These are phyloP conservation scores for Thecaphora thlaspeos DNA, from an alignment of 1,284 basidiomycete genomes.

Conservation along the genomic window DNA sequence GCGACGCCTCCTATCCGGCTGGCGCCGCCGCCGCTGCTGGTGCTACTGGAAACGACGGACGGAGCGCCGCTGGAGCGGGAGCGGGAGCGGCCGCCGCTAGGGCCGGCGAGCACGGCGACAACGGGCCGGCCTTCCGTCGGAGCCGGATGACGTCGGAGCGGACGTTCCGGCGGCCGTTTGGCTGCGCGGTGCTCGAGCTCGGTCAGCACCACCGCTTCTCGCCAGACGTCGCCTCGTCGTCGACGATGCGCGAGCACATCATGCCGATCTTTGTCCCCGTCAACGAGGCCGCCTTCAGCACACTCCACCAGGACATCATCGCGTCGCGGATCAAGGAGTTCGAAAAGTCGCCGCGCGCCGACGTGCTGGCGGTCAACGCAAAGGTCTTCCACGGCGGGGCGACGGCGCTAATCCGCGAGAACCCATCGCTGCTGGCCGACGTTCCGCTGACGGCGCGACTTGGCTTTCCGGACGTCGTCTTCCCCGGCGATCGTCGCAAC, in stretches of 20 bases:
- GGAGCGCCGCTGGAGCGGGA: too few species aligned
- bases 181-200: slow-evolving; percentile 86
- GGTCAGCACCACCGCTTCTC: slow-evolving; percentile 66
- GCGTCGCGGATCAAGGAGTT: slow-evolving; percentile 75
- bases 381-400: slow-evolving; percentile 83
- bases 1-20: slow-evolving; percentile 2
- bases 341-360: slow-evolving; percentile 81
- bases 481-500: slow-evolving; percentile 86
- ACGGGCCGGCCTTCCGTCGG: slow-evolving; percentile 16
- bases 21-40: too few species aligned
- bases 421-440: slow-evolving; percentile 80
- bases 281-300: slow-evolving; percentile 83
- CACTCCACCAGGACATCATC: slow-evolving; percentile 92
- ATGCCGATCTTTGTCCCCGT: slow-evolving; percentile 84
- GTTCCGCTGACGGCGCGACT: slow-evolving; percentile 79
- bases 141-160: slow-evolving; percentile 42
- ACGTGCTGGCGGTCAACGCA: slow-evolving; percentile 81
- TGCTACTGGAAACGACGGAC: too few species aligned
- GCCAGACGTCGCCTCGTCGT: slow-evolving; percentile 61
- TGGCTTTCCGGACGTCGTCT: slow-evolving; percentile 95
- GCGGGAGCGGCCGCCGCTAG: too few species aligned
- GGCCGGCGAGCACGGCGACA: neutral
- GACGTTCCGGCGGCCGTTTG: slow-evolving; percentile 79
- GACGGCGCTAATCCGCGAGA: slow-evolving; percentile 73
- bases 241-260: slow-evolving; percentile 66